Percentiles rank a stretch among this genome's conserved stretches.
These are phyloP conservation scores for Angophora floribunda DNA, from an alignment of 345 rosid species.

Conservation along the genomic window DNA sequence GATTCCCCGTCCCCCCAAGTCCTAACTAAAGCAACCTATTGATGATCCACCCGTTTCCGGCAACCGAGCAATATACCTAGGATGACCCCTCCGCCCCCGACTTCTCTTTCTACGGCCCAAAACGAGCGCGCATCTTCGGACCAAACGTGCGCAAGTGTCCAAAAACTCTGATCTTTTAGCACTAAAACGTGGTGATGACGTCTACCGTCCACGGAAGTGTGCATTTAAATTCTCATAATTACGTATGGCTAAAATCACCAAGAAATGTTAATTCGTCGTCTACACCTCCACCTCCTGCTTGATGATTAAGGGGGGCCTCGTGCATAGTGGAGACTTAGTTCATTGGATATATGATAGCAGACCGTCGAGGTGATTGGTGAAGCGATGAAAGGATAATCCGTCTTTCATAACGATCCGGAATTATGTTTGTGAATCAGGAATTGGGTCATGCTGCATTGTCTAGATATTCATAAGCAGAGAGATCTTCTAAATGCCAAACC, in stretches of 20 bases:
- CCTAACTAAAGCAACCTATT: neutral
- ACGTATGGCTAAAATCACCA: neutral
- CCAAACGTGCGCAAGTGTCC: neutral
- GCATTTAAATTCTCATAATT: too few species aligned
- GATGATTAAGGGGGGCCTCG: neutral
- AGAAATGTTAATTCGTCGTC: too few species aligned
- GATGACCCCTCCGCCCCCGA: neutral
- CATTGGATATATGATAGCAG: neutral
- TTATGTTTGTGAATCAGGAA: fast-evolving
- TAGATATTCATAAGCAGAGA: neutral
- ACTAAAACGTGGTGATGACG: neutral
- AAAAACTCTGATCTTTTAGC: fast-evolving
- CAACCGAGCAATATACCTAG: neutral
- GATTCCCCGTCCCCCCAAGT: neutral
- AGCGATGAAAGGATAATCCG: fast-evolving
- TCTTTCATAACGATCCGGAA: neutral
- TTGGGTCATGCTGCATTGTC: neutral
- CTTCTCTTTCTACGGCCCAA: neutral
- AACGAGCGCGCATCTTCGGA: neutral
- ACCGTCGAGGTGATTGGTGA: neutral
- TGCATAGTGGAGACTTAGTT: neutral
- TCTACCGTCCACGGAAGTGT: neutral
- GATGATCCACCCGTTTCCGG: neutral
- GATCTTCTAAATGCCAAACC: neutral
- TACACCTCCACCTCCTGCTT: neutral